Conservation (phyloP, 495 filamentous ascomycete species). For the Haplographium delicatum region DNA sequence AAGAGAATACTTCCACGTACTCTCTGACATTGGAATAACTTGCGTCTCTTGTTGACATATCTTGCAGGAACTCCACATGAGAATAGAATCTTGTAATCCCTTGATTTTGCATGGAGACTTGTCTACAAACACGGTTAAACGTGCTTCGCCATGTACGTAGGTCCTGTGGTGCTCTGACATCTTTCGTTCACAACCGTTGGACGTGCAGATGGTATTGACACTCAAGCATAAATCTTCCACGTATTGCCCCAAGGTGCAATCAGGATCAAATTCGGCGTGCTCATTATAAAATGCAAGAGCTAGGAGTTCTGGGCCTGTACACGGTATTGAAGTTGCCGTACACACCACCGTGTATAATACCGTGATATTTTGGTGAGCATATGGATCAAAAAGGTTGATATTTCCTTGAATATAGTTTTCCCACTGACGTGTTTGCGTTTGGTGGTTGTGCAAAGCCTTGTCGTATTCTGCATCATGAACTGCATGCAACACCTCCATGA, state of each 20-base stretch:
- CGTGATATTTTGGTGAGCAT: constrained; percentile 89
- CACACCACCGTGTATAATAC: constrained; percentile 93
- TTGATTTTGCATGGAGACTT: constrained; percentile 63
- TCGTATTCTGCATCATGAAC: constrained; percentile 96
- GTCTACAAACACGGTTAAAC: constrained; percentile 83
- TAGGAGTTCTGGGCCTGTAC: constrained; percentile 80
- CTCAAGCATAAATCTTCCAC: constrained; percentile 83
- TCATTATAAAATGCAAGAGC: constrained; percentile 91
- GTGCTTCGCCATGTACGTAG: constrained; percentile 94
- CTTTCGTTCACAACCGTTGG: constrained; percentile 79
- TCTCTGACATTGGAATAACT: constrained; percentile 87
- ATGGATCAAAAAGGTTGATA: constrained; percentile 84
- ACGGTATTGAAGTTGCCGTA: constrained; percentile 84
- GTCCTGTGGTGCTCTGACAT: constrained; percentile 95
- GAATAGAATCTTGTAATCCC: constrained; percentile 70
- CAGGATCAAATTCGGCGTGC: constrained; percentile 70
- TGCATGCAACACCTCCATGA: constrained; percentile 88
- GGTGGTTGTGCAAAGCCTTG: constrained; percentile 86
- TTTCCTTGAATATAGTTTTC: constrained; percentile 84
- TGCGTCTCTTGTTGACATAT: constrained; percentile 85
- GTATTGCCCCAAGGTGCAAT: constrained; percentile 92
- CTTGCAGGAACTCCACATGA: constrained; percentile 98
- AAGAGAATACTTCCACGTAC: constrained; percentile 98
- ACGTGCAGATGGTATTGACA: constrained; percentile 67
- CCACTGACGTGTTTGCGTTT: constrained; percentile 93